These are phyloP conservation scores for Mimosa pudica DNA, from an alignment of 306 rosid genomes.

Conservation along the genomic window DNA sequence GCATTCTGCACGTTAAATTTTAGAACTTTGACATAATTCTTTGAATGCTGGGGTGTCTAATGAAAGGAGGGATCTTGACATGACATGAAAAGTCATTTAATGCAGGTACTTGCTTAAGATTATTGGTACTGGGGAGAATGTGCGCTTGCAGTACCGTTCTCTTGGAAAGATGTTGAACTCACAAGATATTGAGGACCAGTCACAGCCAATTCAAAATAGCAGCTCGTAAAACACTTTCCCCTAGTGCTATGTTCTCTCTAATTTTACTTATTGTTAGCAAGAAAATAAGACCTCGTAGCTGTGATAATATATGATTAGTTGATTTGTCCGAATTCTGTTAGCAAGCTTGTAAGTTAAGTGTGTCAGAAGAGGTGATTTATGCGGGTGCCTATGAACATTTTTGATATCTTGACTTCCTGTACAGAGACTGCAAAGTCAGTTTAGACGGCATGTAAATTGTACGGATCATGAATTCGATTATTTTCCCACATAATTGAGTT, in stretches of 20 bases:
- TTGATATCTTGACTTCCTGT: constrained; percentile 40
- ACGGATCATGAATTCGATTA: constrained; percentile 17
- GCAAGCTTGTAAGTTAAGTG: constrained; percentile 34
- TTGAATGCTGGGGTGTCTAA: constrained; percentile 9
- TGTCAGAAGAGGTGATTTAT: constrained; percentile 35
- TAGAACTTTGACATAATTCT: neutral
- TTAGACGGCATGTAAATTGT: constrained; percentile 47
- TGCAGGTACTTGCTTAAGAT: constrained; percentile 92
- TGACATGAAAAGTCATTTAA: constrained; percentile 15
- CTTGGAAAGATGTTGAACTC: constrained; percentile 73
- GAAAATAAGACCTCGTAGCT: constrained; percentile 34
- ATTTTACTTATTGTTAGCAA: constrained; percentile 23
- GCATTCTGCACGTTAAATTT: constrained; percentile 8
- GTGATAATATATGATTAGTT: constrained; percentile 29
- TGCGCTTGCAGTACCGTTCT: constrained; percentile 93
- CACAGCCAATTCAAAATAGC: constrained; percentile 63
- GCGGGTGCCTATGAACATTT: constrained; percentile 33
- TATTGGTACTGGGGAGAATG: constrained; percentile 82
- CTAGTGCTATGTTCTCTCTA: constrained; percentile 12
- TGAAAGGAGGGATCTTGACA: neutral
- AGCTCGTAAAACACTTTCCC: constrained; percentile 44
- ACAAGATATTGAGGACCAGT: constrained; percentile 41
- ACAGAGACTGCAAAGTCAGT: constrained; percentile 36
- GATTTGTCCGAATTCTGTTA: constrained; percentile 41
- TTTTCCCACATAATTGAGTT: constrained; percentile 14